Evolutionary conservation across 352 stramenopile species (phyloP), one percentile per base, ranked within the genome.

Genomic region (Phytophthora pisi): DNA sequence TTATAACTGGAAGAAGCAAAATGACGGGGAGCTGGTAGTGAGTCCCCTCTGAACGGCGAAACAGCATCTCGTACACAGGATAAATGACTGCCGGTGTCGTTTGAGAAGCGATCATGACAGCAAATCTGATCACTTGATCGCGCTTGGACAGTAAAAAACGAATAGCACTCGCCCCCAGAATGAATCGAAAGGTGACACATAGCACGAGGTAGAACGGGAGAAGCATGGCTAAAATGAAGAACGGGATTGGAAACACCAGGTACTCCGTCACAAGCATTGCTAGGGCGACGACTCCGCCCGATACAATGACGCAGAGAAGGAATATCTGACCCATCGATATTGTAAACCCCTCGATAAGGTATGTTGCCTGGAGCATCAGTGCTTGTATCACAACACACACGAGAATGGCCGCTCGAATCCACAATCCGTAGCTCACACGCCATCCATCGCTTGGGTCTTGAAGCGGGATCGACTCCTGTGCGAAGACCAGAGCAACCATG

Each of bases 221-320:
- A 18, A 34, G 13, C 56, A 54, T 50, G 0, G 30, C 20, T 8
- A 64, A 31, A 16, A 55, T 16, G n/a, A 49, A 50, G 31, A 64
- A 64, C 15, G 31, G 57, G 13, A 56, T 34, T 4, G 57, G 57
- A 7, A 64, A 64, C 9, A 49, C n/a, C 30, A 64, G 7, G 13
- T 56, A 38, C 4, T 49, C 57, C 26, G 31, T 31, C 0, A 64
- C 20, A 4, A 23, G 4, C 9, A 55, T 53, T 7, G 7, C 31
- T 0, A 15, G 8, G 23, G 45, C 30, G 3, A 49, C 9, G 13
- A 26, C n/a, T 13, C 6, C 10, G 1, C 3, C 26, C 10, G 40
- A 40, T 4, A 51, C n/a, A 28, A 9, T 43, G 6, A 28, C 23
- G 26, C 4, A 49, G 9, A 62, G 3, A 3, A 54, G 16, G 10